A percentile compares a stretch with the other conserved stretches of the same genome.
Conservation (phyloP, 2,329 filamentous ascomycete species). For the Trichoderma atrobrunneum region DNA sequence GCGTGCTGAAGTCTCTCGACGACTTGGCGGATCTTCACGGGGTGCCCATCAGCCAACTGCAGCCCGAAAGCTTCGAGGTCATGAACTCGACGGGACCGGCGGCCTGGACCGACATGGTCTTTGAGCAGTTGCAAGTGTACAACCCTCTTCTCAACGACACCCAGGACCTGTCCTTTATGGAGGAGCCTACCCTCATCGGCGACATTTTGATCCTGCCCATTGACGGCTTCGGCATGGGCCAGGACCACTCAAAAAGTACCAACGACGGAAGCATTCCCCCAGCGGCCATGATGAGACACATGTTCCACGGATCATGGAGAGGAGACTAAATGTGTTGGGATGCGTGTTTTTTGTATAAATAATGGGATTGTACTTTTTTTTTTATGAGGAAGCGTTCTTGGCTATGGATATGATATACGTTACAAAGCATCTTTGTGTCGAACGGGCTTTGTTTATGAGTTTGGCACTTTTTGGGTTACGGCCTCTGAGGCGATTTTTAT, state of each 20-base stretch:
- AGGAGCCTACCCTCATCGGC: slow-evolving; percentile 20
- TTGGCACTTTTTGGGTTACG: not conserved
- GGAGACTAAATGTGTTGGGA: not conserved
- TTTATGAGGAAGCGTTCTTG: not conserved
- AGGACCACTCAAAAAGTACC: slow-evolving; percentile 29
- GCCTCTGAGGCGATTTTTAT: not conserved
- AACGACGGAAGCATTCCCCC: slow-evolving; percentile 29
- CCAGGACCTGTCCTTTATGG: slow-evolving; percentile 20
- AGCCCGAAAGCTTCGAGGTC: slow-evolving; percentile 16
- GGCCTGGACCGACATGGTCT: slow-evolving; percentile 22
- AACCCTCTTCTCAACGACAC: slow-evolving; percentile 16
- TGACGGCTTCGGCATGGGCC: slow-evolving; percentile 31
- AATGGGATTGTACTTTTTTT: not conserved
- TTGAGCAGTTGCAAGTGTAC: slow-evolving; percentile 18
- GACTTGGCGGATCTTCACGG: slow-evolving; percentile 18
- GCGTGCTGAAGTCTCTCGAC: slow-evolving; percentile 25
- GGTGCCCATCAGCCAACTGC: not conserved
- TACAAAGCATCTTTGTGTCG: not conserved
- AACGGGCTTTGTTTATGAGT: not conserved
- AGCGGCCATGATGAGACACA: slow-evolving; percentile 28
- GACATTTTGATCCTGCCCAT: slow-evolving; percentile 29
- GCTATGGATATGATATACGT: not conserved
- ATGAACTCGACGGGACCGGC: slow-evolving; percentile 21
- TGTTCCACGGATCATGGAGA: slow-evolving; percentile 26
- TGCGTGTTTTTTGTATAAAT: not conserved